Evolutionary conservation across 2,329 filamentous ascomycete species (phyloP), one percentile per base, ranked within the genome.

Genomic region (Botrytis sinoallii): DNA sequence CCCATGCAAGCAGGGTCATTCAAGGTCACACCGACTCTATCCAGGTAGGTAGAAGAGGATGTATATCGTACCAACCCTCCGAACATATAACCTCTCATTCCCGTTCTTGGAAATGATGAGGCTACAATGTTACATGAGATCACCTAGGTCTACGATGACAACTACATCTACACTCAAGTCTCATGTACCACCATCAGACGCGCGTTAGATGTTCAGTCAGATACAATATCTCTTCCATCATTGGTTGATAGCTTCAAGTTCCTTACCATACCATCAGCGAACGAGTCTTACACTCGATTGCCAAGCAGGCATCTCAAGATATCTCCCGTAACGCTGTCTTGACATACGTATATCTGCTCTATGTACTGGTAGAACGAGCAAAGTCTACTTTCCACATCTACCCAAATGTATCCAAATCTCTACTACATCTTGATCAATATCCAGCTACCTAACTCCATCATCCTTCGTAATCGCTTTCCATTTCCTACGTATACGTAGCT

Each of bases 21-120:
- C 60, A 52, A 57, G 61, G 29, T 44, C 60, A 57, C 70, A 72
- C 70, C 70, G 70, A 72, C 70, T 72, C 44, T 55, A 16, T 32
- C 61, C 18, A 18, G 52, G 52, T 29, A 18, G 52, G n/a, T 8
- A 29, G 52, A 29, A 55, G 3, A 55, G 52, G 52, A 55, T 4
- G 52, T 29, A 7, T 25, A 55, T 29, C 52, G n/a, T 29, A 18
- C 52, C 12, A 44, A 22, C 8, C 5, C 16, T 12, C 61, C 38
- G 38, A 20, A n/a, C 32, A 29, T 67, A 8, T 40, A 52, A 40
- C 65, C 29, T n/a, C 10, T 7, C 16, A 66, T 38, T 18, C 44
- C 61, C 32, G 35, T n/a, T 67, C 32, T 67, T 38, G 64, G 32
- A 67, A 67, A 52, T 55, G 9, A 29, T 40, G 65, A 67, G 46